A percentile compares a stretch with the other conserved stretches of the same genome.
Evolutionary conservation across 768 basidiomycete genomes (phyloP).

Genomic region (Naganishia kalamii): DNA sequence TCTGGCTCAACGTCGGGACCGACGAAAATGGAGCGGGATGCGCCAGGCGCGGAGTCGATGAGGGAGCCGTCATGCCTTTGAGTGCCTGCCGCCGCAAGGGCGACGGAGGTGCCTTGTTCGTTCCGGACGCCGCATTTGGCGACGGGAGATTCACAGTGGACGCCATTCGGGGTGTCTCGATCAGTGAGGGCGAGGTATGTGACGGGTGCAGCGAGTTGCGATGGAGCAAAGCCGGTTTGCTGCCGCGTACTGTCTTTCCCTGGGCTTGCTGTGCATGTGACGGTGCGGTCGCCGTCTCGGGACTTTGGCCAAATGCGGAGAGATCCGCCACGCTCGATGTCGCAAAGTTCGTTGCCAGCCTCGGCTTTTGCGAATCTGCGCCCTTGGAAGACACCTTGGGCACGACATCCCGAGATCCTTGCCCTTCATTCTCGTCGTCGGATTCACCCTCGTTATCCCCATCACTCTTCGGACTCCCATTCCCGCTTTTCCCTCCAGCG

Average conservation of each 20-base stretch:
- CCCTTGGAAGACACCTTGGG: background rate
- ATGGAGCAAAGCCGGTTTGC: background rate
- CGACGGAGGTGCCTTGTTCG: background rate
- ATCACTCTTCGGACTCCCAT: background rate
- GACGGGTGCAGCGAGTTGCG: conserved; percentile 12
- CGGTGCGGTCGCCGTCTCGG: background rate
- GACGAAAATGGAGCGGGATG: conserved; percentile 12
- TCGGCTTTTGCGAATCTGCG: background rate
- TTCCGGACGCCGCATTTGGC: background rate
- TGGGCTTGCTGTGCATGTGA: no score
- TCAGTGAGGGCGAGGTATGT: conserved; percentile 17
- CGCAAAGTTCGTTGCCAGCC: background rate
- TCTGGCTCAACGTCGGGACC: background rate
- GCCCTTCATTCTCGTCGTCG: conserved; percentile 1
- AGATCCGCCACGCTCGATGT: background rate
- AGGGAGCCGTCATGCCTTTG: conserved; percentile 3
- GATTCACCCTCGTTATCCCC: background rate
- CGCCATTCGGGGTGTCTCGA: conserved; percentile 5
- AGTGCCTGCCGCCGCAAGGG: background rate
- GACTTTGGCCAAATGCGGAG: conserved; percentile 1
- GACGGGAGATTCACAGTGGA: conserved; percentile 1
- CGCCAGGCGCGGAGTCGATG: conserved; percentile 11
- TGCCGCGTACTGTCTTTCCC: background rate
- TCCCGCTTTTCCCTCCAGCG: background rate
- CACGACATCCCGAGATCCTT: background rate